phyloP scores from a whole-genome alignment of 768 basidiomycete species.

The Mycena indigotica region DNA sequence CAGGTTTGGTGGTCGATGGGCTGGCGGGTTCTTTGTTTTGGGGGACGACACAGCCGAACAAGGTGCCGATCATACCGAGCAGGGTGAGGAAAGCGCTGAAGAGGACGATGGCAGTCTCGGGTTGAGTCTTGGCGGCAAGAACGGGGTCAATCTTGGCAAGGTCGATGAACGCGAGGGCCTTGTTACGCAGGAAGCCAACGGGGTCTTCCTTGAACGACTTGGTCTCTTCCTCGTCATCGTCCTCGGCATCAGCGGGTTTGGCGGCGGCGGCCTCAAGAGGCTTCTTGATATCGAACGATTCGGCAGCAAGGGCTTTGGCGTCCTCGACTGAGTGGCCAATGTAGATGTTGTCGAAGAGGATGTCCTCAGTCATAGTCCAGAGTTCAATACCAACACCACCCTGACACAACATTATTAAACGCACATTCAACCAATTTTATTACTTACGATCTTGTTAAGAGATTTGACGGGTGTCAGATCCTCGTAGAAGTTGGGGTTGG shows the following conservation, averaged over 20 bases:
- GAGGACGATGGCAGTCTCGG: slow-evolving; percentile 83
- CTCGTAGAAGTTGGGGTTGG: slow-evolving; percentile 91
- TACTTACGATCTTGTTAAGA: slow-evolving; percentile 86
- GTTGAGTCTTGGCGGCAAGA: slow-evolving; percentile 82
- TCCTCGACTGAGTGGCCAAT: slow-evolving; percentile 87
- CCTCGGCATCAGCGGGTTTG: slow-evolving; percentile 56
- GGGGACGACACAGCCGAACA: slow-evolving; percentile 78
- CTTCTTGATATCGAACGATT: slow-evolving; percentile 93
- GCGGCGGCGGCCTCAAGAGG: slow-evolving; percentile 68
- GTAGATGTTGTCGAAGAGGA: slow-evolving; percentile 93
- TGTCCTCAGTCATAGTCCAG: slow-evolving; percentile 99
- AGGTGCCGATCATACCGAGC: slow-evolving; percentile 80
- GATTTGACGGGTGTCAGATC: slow-evolving; percentile 80
- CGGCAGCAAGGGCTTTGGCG: slow-evolving; percentile 78
- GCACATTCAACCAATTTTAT: too few species aligned
- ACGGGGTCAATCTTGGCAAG: slow-evolving; percentile 75
- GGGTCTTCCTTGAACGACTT: slow-evolving; percentile 70
- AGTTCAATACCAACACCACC: slow-evolving; percentile 97
- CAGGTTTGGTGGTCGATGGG: slow-evolving; percentile 67
- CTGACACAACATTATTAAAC: too few species aligned
- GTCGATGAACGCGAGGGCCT: slow-evolving; percentile 80
- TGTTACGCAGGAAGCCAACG: slow-evolving; percentile 75
- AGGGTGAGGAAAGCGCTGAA: slow-evolving; percentile 74
- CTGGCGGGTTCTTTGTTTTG: slow-evolving; percentile 69
- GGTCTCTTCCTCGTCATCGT: slow-evolving; percentile 46